Conservation (phyloP, 306 rosid species). For the Fragaria iinumae region DNA sequence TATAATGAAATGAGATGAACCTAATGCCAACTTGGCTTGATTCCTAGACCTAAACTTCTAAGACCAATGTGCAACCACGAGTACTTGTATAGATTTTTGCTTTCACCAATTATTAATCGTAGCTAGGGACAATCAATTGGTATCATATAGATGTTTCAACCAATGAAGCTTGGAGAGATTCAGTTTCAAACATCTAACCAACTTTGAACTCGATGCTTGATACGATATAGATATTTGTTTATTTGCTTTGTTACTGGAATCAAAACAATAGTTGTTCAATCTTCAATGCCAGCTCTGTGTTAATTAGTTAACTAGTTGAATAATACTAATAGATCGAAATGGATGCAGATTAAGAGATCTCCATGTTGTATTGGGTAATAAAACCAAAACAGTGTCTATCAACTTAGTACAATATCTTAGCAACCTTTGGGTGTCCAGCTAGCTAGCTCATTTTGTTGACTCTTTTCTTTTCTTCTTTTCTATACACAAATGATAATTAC, state of each 20-base stretch:
- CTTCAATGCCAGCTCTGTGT: background rate
- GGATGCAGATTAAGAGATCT: background rate
- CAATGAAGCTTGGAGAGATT: slow-evolving; percentile 4
- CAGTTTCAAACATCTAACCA: slow-evolving; percentile 4
- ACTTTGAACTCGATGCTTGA: background rate
- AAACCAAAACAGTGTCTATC: slow-evolving; percentile 1
- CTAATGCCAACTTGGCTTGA: background rate
- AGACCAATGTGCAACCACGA: background rate
- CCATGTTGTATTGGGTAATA: background rate
- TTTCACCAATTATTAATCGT: slow-evolving; percentile 3
- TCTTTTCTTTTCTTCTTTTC: background rate
- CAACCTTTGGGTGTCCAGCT: background rate
- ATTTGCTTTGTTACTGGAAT: background rate
- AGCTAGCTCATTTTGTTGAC: background rate
- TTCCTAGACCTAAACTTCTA: background rate
- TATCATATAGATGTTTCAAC: background rate
- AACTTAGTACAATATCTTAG: background rate
- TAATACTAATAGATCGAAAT: background rate
- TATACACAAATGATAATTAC: background rate
- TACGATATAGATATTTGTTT: slow-evolving; percentile 2
- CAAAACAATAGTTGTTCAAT: background rate
- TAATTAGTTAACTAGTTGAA: background rate
- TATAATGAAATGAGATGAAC: background rate
- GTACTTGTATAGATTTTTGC: background rate
- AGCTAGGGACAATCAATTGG: background rate